Evolutionary conservation across 257 asterid genomes (phyloP).

Genomic region (Agastache rugosa): DNA sequence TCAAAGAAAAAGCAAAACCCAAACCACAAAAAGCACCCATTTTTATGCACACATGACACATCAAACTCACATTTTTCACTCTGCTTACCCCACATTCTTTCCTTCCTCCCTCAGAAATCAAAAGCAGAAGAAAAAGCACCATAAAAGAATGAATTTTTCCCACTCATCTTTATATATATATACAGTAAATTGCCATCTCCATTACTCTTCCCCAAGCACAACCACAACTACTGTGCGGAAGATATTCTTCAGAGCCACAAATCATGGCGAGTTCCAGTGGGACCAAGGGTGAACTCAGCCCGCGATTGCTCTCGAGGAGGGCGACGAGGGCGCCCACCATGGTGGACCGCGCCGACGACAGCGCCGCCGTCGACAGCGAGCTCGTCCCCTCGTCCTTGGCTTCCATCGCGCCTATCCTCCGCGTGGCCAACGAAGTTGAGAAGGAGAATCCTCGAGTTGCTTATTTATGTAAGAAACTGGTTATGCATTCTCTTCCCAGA

Average conservation of each 20-base stretch:
- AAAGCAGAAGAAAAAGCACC: constrained; percentile 35
- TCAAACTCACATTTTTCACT: constrained; percentile 31
- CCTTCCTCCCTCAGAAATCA: constrained; percentile 65
- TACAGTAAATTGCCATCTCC: constrained; percentile 30
- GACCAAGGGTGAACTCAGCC: constrained; percentile 66
- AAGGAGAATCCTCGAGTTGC: constrained; percentile 71
- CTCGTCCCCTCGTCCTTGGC: constrained; percentile 92
- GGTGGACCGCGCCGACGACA: constrained; percentile 72
- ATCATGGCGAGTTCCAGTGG: constrained; percentile 96
- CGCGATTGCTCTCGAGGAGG: constrained; percentile 61
- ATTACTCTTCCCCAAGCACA: constrained; percentile 36
- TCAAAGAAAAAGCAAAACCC: constrained; percentile 19
- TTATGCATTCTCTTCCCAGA: too few species aligned
- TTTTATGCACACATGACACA: constrained; percentile 21
- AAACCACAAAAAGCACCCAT: constrained; percentile 39
- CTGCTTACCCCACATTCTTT: constrained; percentile 66
- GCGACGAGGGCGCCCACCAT: constrained; percentile 64
- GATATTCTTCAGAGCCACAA: background rate
- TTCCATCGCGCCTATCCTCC: constrained; percentile 81
- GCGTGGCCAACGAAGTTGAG: constrained; percentile 92
- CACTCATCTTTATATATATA: constrained; percentile 44
- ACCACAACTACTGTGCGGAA: constrained; percentile 12
- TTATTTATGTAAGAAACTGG: constrained; percentile 65
- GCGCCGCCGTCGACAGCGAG: constrained; percentile 78
- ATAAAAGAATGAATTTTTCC: constrained; percentile 45